Base-by-base conservation (phyloP, 2,329 filamentous ascomycete species). In the Microdochium nivale region DNA sequence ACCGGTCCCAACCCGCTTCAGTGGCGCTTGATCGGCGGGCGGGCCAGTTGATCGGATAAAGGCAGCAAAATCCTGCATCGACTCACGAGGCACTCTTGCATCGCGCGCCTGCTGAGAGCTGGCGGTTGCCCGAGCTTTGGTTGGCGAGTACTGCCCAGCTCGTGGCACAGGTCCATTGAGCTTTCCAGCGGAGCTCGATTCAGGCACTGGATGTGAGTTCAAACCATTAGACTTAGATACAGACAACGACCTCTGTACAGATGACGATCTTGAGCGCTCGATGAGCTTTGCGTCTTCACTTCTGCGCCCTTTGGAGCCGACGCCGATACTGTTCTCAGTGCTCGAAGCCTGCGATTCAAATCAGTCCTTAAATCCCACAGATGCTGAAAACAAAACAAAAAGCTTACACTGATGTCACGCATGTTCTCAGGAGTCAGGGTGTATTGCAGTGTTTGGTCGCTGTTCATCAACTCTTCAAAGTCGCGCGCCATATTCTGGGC, bases 31-130 rank as follows among this genome's bases (percentile, higher is more conserved):
- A 44, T 74, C 74, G 35, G 70, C 71, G n/a, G 76, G 64, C 16
- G 92, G 87, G 2, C 89, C 90, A 27, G 90, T 95, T 1, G 87
- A 88, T 54, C 89, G 86, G 61, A 95, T 89, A 65, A 96, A 96
- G 53, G 95, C 87, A 23, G 90, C 88, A 70, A 96, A 89, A 60
- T 96, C 91, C 47, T 83, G 77, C 9, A 86, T 81, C 0, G 89
- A 89, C 55, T 91, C 87, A 4, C 77, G 75, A 10, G 82, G 77
- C 9, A 87, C 74, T 55, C 86, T 80, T 1, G 90, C 84, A 58
- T 96, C 90, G 56, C 90, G 80, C 24, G 90, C 82, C 59, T 72
- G 67, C 25, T 63, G 62, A 21, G 58, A 50, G 21, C 50, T 19
- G 54, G 21, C 37, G 53, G 43, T 50, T 51, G 49, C 56, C 21